These are phyloP conservation scores for Elsinoe australis DNA, from an alignment of 2,329 filamentous ascomycete genomes.

Conservation along the genomic window DNA sequence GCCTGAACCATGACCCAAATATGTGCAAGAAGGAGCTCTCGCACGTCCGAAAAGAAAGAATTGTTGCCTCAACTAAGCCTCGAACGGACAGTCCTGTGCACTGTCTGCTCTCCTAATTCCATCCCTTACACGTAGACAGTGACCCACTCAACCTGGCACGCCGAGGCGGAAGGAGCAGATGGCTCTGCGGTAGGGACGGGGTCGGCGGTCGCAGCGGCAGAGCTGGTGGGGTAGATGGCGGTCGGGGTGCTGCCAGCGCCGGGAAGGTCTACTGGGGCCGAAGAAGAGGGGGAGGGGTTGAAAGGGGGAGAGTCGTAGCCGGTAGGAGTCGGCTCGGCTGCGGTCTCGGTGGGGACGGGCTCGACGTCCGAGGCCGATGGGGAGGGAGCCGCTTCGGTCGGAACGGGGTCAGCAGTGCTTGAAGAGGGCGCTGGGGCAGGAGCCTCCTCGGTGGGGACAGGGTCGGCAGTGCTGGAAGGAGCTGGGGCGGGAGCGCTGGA, in stretches of 20 bases:
- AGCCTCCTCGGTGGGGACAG: not conserved
- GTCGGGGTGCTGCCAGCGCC: constrained; percentile 1
- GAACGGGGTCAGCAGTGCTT: not conserved
- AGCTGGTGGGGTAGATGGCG: not conserved
- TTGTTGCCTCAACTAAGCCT: no score
- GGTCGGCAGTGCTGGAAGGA: not conserved
- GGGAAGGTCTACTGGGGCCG: constrained; percentile 4
- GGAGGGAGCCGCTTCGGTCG: not conserved
- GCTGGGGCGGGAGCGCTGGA: not conserved
- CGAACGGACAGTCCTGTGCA: no score
- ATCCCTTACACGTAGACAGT: constrained; percentile 1
- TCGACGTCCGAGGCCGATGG: not conserved
- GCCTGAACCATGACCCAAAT: no score
- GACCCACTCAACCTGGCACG: constrained; percentile 4
- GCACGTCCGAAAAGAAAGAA: no score
- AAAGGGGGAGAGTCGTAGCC: constrained; percentile 5
- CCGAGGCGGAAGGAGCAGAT: not conserved
- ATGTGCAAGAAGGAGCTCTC: no score
- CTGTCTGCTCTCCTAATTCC: no score
- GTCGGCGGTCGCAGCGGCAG: not conserved
- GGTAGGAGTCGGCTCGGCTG: constrained; percentile 2
- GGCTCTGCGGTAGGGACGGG: not conserved
- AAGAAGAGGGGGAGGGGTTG: not conserved
- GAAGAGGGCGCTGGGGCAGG: not conserved
- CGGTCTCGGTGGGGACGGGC: not conserved